phyloP scores from a whole-genome alignment of 75 land plant species.

The Cunninghamia lanceolata region DNA sequence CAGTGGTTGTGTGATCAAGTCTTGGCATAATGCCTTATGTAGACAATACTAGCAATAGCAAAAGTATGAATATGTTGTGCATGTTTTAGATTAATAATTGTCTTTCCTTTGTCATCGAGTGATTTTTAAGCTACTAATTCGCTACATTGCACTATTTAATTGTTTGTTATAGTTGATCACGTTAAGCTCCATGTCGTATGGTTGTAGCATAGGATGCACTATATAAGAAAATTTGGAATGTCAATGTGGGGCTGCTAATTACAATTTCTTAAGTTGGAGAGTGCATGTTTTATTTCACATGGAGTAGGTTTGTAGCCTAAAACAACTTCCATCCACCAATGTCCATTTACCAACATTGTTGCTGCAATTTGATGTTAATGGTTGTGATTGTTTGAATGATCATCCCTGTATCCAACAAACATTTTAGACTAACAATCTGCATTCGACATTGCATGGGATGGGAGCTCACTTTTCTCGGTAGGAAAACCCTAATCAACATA shows the following conservation, averaged over 20 bases:
- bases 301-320: slow-evolving; percentile 59
- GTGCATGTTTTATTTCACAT: slow-evolving; percentile 65
- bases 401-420: too few relatives aligned
- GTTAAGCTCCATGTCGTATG: not conserved
- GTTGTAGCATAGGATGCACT: slow-evolving; percentile 20
- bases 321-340: too few relatives aligned
- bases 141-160: not conserved
- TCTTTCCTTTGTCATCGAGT: too few relatives aligned
- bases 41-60: not conserved
- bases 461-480: too few relatives aligned
- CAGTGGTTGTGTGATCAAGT: not conserved
- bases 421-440: too few relatives aligned
- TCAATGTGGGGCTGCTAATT: slow-evolving; percentile 69
- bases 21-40: not conserved
- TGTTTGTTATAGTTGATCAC: too few relatives aligned
- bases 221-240: slow-evolving; percentile 62
- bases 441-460: too few relatives aligned
- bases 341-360: too few relatives aligned
- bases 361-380: too few relatives aligned
- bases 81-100: not conserved
- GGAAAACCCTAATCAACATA: too few relatives aligned
- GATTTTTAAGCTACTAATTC: too few relatives aligned
- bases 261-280: slow-evolving; percentile 53
- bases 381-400: too few relatives aligned
- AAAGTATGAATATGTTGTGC: not conserved